Base-by-base conservation (phyloP, 2,329 filamentous ascomycete species). In the Triangularia verruculosa region DNA sequence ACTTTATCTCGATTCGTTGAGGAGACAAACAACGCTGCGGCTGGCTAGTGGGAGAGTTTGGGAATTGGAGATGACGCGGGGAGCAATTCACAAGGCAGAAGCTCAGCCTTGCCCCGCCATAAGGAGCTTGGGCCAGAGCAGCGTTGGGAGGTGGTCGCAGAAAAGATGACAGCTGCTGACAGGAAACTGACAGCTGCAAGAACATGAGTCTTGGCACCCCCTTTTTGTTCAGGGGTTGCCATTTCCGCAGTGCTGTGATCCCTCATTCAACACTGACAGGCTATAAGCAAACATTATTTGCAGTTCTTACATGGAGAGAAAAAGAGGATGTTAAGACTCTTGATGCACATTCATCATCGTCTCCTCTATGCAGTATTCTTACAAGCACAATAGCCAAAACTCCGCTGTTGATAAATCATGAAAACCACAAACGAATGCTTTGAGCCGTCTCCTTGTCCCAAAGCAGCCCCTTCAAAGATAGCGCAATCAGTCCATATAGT, bases 21-120 rank as follows among this genome's bases (percentile, higher is more conserved):
- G 17, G 24, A 59, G 3, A 47, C 9, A 20, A 47, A 47, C n/a
- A 47, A 17, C 11, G 20, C n/a, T 47, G 27, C n/a, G n/a, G n/a
- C n/a, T n/a, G n/a, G n/a, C 15, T 27, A 39, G 30, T 34, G n/a
- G n/a, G n/a, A 47, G 39, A 47, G 39, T 32, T 17, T 7, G 47
- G 32, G 32, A 47, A 43, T 27, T 30, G n/a, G 22, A 30, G 59
- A 34, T 43, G 59, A 62, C 55, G 64, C 59, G 59, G 66, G 64
- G 53, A 61, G 62, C 58, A 62, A 53, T 57, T 63, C 25, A 58
- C 64, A 65, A 70, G 67, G 68, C 67, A 68, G 66, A 68, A 63
- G 57, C 15, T 65, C 66, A 64, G 68, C 68, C 69, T 70, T 55
- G 66, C 67, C 64, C 67, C 63, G 61, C 66, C 39, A 60, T 55